Conservation (phyloP, 2,329 filamentous ascomycete species). For the Monosporascus cannonballus region DNA sequence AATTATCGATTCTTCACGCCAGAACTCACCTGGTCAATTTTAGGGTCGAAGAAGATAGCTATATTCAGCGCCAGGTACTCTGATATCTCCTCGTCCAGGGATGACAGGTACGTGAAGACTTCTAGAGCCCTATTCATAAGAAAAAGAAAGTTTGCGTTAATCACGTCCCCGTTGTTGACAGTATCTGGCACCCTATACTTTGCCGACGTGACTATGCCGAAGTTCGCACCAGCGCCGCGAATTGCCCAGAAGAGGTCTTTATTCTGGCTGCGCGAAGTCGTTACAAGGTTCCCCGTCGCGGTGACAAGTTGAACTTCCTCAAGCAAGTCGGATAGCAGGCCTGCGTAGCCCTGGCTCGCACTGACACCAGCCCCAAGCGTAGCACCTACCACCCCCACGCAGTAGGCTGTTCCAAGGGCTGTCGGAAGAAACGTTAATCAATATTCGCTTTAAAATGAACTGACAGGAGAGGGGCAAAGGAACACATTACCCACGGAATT, state of each 20-base stretch:
- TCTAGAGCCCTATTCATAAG: background rate
- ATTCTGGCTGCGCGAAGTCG: conserved; percentile 1
- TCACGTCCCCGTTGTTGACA: conserved; percentile 5
- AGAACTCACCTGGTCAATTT: background rate
- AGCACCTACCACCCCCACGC: conserved; percentile 2
- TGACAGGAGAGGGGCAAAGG: no score
- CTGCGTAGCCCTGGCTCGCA: conserved; percentile 1
- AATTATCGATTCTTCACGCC: background rate
- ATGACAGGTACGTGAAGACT: conserved; percentile 1
- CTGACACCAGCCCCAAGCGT: conserved; percentile 4
- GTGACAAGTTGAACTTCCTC: conserved; percentile 2
- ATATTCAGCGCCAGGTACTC: conserved; percentile 1
- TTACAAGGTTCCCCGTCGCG: background rate
- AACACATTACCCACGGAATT: conserved; percentile 1
- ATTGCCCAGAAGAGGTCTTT: conserved; percentile 7
- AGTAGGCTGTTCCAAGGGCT: conserved; percentile 2
- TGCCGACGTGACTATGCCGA: conserved; percentile 6
- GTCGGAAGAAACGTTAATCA: no score
- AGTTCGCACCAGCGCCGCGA: conserved; percentile 8
- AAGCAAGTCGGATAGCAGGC: conserved; percentile 2
- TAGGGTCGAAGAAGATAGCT: background rate
- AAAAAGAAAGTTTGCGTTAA: conserved; percentile 4
- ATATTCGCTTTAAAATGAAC: no score
- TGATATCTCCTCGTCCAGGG: background rate
- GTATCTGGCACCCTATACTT: conserved; percentile 1